Base-by-base conservation (phyloP, 2,329 filamentous ascomycete genomes). In the Aureobasidium vineae region DNA sequence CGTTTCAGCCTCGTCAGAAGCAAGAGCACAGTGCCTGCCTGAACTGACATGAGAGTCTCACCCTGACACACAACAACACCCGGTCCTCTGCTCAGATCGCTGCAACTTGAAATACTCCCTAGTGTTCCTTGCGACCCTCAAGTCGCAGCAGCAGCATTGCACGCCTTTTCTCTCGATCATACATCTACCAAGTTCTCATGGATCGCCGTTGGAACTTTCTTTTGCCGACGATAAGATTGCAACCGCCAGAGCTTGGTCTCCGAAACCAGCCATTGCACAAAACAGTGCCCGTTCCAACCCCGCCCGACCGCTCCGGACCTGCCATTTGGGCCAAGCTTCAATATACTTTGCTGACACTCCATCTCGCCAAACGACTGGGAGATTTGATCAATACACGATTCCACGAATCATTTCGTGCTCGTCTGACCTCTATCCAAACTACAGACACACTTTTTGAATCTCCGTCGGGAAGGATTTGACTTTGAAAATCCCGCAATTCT, bases 191-290 rank as follows among this genome's bases (percentile, higher is more conserved):
- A 33, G 33, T 47, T 8, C 11, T 28, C 43, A 49, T 49, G 57
- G 36, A 61, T 47, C 28, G 1, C 43, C 57, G 57, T 61, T 61
- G 23, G 41, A 61, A 28, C 43, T 38, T 61, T 61, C 31, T 49
- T 61, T 63, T 63, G 33, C 43, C 33, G 43, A 41, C 45, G 59
- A 52, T 63, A 63, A 63, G 59, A 63, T 63, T 63, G 21, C 45
- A 63, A 52, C 59, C 26, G 59, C n/a, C 33, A 52, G 59, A 50
- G 59, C 59, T 52, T 31, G 59, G 59, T 45, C 59, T 26, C 45
- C 38, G 40, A 38, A 45, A 50, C 45, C 59, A 63, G 59, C 59
- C 54, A 45, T 45, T 40, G 23, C 11, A 19, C 40, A 59, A 45
- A 59, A 31, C 23, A 21, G 54, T 45, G 40, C 23, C 54, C 33